phyloP scores from a whole-genome alignment of 148 eudicot genomes.

The Hydrangea macrophylla region DNA sequence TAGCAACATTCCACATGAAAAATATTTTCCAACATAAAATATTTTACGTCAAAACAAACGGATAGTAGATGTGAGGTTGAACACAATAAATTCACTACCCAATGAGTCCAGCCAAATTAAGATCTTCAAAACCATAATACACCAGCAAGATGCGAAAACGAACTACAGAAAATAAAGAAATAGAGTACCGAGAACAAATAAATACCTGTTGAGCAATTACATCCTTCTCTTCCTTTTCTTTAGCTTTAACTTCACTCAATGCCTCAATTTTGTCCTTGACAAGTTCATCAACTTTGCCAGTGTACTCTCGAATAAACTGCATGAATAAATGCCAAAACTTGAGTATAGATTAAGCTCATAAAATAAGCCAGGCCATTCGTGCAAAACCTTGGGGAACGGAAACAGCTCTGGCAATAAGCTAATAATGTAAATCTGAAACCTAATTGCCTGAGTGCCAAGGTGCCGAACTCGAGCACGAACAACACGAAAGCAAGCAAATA shows the following conservation, averaged over 20 bases:
- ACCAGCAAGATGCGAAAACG: neutral
- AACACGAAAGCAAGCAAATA: neutral
- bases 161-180: neutral
- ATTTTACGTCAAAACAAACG: no score
- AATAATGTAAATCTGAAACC: no score
- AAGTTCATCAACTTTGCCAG: slow-evolving; percentile 95
- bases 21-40: no score
- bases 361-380: neutral
- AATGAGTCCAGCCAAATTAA: no score
- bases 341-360: neutral
- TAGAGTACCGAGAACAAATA: neutral
- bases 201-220: slow-evolving; percentile 79
- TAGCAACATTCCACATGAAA: no score
- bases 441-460: neutral
- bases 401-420: neutral
- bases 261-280: slow-evolving; percentile 83
- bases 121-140: neutral
- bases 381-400: neutral
- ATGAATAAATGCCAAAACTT: neutral
- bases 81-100: no score
- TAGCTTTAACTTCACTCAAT: slow-evolving; percentile 67
- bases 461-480: neutral
- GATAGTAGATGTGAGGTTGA: neutral
- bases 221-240: slow-evolving; percentile 87
- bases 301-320: slow-evolving; percentile 96